A percentile compares a stretch with the other conserved stretches of the same genome.
Evolutionary conservation across 2,329 filamentous ascomycete species (phyloP).

Genomic region (Colletotrichum eleusines): DNA sequence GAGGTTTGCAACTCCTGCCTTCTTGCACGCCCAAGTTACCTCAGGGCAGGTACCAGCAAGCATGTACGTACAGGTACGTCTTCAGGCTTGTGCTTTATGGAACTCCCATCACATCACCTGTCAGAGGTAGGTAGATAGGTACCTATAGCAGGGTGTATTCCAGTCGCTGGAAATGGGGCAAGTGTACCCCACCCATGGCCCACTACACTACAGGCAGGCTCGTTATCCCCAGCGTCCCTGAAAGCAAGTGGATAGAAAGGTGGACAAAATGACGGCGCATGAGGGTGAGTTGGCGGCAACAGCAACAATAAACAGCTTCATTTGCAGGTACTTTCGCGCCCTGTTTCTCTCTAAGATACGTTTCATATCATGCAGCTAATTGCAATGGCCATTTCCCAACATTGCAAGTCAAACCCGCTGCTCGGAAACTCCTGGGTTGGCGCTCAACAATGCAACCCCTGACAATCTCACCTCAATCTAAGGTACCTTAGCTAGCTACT

Average conservation of each 20-base stretch:
- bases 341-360: conserved; percentile 35
- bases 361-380: conserved; percentile 40
- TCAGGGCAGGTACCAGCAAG: not conserved
- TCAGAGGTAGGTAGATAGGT: not conserved
- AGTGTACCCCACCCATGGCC: not conserved
- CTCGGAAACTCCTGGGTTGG: conserved; percentile 39
- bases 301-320: conserved; percentile 18
- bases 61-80: not conserved
- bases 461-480: conserved; percentile 11
- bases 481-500: conserved; percentile 24
- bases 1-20: conserved; percentile 13
- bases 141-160: not conserved
- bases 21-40: not conserved
- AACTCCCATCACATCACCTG: not conserved
- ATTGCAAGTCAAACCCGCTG: conserved; percentile 36
- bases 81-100: not conserved
- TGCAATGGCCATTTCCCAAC: conserved; percentile 30
- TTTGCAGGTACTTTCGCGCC: conserved; percentile 18
- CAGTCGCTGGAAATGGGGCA: conserved; percentile 2
- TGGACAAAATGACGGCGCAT: not conserved
- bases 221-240: not conserved
- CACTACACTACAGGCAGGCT: not conserved
- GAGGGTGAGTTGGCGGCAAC: not conserved
- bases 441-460: conserved; percentile 25
- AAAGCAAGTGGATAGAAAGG: not conserved